phyloP scores from a whole-genome alignment of 2,329 filamentous ascomycete species.

The Nigrospora oryzae region DNA sequence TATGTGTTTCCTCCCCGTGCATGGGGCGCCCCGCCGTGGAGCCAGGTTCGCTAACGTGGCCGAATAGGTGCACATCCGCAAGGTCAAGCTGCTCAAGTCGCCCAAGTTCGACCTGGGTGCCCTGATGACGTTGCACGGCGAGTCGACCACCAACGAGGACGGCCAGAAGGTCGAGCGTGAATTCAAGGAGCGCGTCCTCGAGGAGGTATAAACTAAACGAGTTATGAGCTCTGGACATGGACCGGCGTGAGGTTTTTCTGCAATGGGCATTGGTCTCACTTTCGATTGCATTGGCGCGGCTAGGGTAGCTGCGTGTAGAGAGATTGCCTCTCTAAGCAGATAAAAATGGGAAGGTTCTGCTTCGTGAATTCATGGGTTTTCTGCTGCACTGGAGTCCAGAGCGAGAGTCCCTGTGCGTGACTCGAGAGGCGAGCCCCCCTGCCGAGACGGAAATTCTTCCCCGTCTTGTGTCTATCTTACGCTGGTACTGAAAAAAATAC shows the following conservation, averaged over 20 bases:
- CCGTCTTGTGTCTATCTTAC: too few relatives aligned
- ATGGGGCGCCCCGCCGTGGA: too few relatives aligned
- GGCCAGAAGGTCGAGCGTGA: constrained; percentile 98
- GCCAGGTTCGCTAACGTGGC: constrained; percentile 21
- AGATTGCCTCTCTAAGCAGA: constrained; percentile 20
- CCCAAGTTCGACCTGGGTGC: constrained; percentile 99
- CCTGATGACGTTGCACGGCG: constrained; percentile 93
- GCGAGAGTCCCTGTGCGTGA: too few relatives aligned
- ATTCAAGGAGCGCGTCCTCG: constrained; percentile 97
- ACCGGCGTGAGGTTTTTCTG: constrained; percentile 36
- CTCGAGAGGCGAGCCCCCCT: too few relatives aligned
- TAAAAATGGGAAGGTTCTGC: constrained; percentile 25
- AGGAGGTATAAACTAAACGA: constrained; percentile 67
- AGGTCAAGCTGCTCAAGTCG: constrained; percentile 98
- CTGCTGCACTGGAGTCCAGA: neutral
- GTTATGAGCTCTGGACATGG: constrained; percentile 29
- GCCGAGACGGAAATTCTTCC: too few relatives aligned
- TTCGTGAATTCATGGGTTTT: constrained; percentile 19
- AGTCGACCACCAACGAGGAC: constrained; percentile 91
- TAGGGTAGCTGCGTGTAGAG: constrained; percentile 28
- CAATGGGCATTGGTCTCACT: constrained; percentile 36
- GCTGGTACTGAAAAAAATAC: too few relatives aligned
- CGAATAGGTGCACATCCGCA: constrained; percentile 91
- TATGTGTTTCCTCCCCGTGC: constrained; percentile 40
- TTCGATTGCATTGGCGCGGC: constrained; percentile 39